Conservation (phyloP, 2,329 filamentous ascomycete genomes). For the Metarhizium rileyi region DNA sequence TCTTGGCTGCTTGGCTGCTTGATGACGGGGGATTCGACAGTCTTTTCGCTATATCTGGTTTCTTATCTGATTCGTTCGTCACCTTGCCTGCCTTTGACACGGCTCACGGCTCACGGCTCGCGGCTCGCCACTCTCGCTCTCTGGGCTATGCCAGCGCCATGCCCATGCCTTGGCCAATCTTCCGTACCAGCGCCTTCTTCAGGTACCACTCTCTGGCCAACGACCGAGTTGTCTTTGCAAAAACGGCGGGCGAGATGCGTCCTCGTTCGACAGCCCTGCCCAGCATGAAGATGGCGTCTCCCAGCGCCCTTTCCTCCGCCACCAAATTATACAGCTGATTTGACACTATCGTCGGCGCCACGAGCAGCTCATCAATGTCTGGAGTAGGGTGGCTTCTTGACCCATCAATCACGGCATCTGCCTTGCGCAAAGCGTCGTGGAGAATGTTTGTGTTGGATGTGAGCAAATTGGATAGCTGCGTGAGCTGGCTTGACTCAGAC, state of each 20-base stretch:
- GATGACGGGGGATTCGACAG: no score
- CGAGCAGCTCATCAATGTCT: conserved; percentile 78
- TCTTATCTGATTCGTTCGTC: no score
- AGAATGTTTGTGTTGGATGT: conserved; percentile 70
- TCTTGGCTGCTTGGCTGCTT: no score
- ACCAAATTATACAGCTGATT: conserved; percentile 86
- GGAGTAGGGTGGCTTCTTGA: conserved; percentile 62
- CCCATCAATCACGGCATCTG: conserved; percentile 66
- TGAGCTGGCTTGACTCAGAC: conserved; percentile 61
- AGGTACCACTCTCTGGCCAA: conserved; percentile 73
- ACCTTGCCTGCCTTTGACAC: no score
- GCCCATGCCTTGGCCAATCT: conserved; percentile 70
- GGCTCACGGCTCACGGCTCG: no score
- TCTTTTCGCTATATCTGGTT: no score
- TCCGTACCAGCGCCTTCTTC: conserved; percentile 71
- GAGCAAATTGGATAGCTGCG: conserved; percentile 60
- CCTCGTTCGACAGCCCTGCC: conserved; percentile 66
- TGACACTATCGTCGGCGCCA: conserved; percentile 87
- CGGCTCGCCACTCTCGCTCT: neutral
- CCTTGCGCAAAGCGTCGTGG: conserved; percentile 65
- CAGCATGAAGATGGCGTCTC: conserved; percentile 77
- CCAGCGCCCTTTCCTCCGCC: conserved; percentile 78
- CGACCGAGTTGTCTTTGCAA: conserved; percentile 66
- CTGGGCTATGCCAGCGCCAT: conserved; percentile 27
- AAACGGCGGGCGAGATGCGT: conserved; percentile 59